Evolutionary conservation across 1,284 basidiomycete genomes (phyloP), one percentile per base, ranked within the genome.

Genomic region (Xerocomus amazonicus): DNA sequence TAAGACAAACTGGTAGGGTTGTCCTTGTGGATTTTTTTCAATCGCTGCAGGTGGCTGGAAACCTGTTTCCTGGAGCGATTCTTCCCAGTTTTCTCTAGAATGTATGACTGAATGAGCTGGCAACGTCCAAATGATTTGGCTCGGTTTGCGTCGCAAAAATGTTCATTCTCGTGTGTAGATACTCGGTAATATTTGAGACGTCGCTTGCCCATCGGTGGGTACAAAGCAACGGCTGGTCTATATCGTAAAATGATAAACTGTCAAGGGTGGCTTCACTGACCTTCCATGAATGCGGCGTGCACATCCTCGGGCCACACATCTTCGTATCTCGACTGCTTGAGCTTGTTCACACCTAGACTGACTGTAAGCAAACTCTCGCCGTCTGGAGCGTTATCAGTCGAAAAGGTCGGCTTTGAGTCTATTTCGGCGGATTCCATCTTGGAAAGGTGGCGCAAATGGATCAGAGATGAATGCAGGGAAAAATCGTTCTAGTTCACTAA

Each of bases 201-300:
- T 23, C 65, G 68, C 50, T 66, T 66, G 12, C 63, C 63, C 68
- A 66, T 70, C n/a, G 63, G 68, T 2, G 63, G 63, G 51, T 70
- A 66, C 43, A 66, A n/a, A 36, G 55, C 46, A 27, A 68, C 47
- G 13, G 63, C 63, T 66, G 43, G 5, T 33, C 37, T 28, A 50
- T 17, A 47, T 63, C 43, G 47, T 32, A 55, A 48, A 47, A 34
- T 31, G 16, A 10, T 33, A 33, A 12, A 45, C 10, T 19, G 31
- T 14, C 7, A 17, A 42, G 38, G 17, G 38, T 14, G 3, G 6
- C 12, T 13, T 34, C 39, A 52, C 63, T 3, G 13, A 69, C 63
- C 63, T 68, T 66, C 68, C 63, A 70, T 70, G 34, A 66, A 66
- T 10, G 68, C 63, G 45, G 63, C 63, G 63, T 66, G 68, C 48